phyloP scores from a whole-genome alignment of 2,329 filamentous ascomycete species.

The Botrytis elliptica region DNA sequence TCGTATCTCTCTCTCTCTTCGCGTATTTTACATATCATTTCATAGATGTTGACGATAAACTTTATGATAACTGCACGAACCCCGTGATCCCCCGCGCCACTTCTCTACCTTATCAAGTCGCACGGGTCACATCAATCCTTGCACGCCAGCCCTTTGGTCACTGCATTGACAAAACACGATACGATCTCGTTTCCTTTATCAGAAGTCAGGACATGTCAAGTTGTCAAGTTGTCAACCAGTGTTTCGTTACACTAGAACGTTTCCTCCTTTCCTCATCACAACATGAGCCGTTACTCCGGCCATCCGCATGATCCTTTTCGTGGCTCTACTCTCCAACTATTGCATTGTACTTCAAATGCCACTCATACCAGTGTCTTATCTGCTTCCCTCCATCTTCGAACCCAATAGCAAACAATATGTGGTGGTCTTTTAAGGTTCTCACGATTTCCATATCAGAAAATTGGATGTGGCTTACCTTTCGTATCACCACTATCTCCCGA shows the following conservation, averaged over 20 bases:
- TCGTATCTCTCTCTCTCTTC: not conserved
- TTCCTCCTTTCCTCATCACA: slow-evolving; percentile 10
- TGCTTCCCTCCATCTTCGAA: not conserved
- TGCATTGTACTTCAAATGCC: not conserved
- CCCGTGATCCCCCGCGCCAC: slow-evolving; percentile 2
- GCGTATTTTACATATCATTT: not conserved
- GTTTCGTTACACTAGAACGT: slow-evolving; percentile 10
- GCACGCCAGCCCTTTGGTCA: not conserved
- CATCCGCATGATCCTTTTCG: slow-evolving; percentile 19
- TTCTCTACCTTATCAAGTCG: slow-evolving; percentile 1
- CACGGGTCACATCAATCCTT: not conserved
- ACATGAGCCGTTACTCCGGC: slow-evolving; percentile 15
- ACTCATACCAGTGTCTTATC: not conserved
- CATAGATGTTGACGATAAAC: not conserved
- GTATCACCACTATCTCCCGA: slow-evolving; percentile 7
- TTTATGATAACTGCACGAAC: not conserved
- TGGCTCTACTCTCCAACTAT: slow-evolving; percentile 6
- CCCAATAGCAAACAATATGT: not conserved
- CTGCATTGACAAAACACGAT: slow-evolving; percentile 17
- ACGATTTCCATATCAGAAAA: slow-evolving; percentile 2
- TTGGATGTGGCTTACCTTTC: slow-evolving; percentile 11
- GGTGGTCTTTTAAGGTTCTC: not conserved
- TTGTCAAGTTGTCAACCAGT: not conserved
- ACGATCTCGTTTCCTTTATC: not conserved
- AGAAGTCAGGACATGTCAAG: not conserved